Base-by-base conservation (phyloP, 805 yeast species). In the Metschnikowia lunata region DNA sequence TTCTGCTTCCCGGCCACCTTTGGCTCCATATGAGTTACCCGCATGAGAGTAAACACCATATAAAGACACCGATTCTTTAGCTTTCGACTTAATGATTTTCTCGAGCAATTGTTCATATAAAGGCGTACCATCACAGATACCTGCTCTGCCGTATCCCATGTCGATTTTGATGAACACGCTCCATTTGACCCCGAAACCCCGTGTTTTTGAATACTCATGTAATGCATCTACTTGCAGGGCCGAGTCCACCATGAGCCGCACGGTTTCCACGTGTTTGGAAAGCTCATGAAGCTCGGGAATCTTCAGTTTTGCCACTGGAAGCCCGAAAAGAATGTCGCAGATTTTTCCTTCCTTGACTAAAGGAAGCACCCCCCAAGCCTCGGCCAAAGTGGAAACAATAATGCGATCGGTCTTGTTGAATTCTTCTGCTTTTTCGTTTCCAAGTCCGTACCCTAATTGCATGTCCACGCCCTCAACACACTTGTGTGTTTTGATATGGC, bases 31-130 rank as follows among this genome's bases (percentile, higher is more conserved):
- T 0, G 90, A 81, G 57, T 82, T 86, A 2, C 95, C 95, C 1
- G 88, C 86, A 64, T 86, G 93, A 33, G 85, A 81, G 60, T 86
- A 86, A 54, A 85, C 78, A 0, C 95, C 95, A 54, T 68, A 78
- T 12, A 85, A 46, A 8, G 72, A 66, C 9, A 82, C 68, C 33
- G 60, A 50, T 1, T 65, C 54, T 14, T 27, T 30, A 7, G 26
- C 26, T 4, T 36, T 30, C 8, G 29, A 14, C 7, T n/a, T 23
- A 7, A 42, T 12, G 9, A 42, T 13, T 12, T 28, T 26, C 10
- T 53, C 48, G 26, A 60, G 64, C 1, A 60, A 62, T 1, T 72
- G 54, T 27, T 59, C 69, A 11, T 43, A 41, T 27, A 29, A 30
- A 6, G 18, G 9, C 10, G 36, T 32, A 7, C 23, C 29, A 4